Conservation (phyloP, 2,329 filamentous ascomycete species). For the Alternaria novae-zelandiae region DNA sequence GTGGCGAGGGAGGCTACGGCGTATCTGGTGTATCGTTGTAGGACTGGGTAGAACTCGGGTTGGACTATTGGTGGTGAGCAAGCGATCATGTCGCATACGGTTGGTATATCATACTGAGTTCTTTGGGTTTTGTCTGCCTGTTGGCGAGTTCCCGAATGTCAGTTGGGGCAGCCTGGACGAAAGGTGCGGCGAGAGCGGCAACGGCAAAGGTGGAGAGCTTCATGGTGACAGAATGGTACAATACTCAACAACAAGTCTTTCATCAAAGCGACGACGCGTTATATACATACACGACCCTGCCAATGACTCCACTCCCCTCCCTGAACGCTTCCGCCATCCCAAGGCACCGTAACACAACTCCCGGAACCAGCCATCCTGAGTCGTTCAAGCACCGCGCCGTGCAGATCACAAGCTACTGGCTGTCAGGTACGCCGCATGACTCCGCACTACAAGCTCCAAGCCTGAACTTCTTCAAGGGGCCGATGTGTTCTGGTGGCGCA, state of each 20-base stretch:
- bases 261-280: background rate
- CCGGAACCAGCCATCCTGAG: background rate
- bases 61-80: constrained; percentile 8
- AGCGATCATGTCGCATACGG: background rate
- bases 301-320: background rate
- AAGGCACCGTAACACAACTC: background rate
- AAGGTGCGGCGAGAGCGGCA: constrained; percentile 10
- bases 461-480: too few relatives aligned
- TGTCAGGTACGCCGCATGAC: background rate
- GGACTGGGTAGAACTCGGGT: constrained; percentile 7
- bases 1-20: constrained; percentile 20
- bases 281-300: background rate
- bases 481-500: too few relatives aligned
- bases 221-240: background rate
- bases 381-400: background rate
- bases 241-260: background rate
- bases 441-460: background rate
- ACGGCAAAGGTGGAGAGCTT: constrained; percentile 12
- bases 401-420: background rate
- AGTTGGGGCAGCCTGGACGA: constrained; percentile 10
- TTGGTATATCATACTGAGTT: constrained; percentile 4
- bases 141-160: background rate
- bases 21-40: constrained; percentile 23
- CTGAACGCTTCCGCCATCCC: background rate
- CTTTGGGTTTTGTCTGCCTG: background rate